Conservation (phyloP, 2,329 filamentous ascomycete species). For the Chaetothyriales sp. region DNA sequence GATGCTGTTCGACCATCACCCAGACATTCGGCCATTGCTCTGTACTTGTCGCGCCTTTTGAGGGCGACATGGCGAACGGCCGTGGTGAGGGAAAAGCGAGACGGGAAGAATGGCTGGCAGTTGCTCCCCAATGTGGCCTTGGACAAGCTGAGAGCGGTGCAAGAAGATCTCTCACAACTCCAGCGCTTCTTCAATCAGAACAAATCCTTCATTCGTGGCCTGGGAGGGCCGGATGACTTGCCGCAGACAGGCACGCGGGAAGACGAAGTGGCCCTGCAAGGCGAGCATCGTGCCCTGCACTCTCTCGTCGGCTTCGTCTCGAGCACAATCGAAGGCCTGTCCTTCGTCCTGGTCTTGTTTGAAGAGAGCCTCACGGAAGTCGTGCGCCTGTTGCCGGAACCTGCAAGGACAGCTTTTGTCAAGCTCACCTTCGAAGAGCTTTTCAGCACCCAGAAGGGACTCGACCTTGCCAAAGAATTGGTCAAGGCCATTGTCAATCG, state of each 20-base stretch:
- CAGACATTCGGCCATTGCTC: constrained; percentile 70
- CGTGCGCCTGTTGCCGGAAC: constrained; percentile 58
- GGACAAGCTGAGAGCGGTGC: constrained; percentile 59
- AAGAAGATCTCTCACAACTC: constrained; percentile 66
- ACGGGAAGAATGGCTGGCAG: constrained; percentile 45
- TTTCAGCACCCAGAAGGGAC: constrained; percentile 65
- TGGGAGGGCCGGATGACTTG: constrained; percentile 82
- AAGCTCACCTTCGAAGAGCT: constrained; percentile 77
- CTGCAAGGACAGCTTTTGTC: constrained; percentile 53
- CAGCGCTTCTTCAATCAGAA: constrained; percentile 77
- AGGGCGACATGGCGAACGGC: constrained; percentile 74
- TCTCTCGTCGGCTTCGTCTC: constrained; percentile 73
- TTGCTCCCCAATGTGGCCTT: constrained; percentile 55
- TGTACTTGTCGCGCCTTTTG: constrained; percentile 80
- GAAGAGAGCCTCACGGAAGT: constrained; percentile 89
- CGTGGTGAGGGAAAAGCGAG: constrained; percentile 48
- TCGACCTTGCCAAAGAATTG: constrained; percentile 80
- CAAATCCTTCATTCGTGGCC: constrained; percentile 77
- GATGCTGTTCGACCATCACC: constrained; percentile 80
- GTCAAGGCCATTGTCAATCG: constrained; percentile 97
- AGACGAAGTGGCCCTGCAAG: constrained; percentile 83
- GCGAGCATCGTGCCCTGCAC: constrained; percentile 83
- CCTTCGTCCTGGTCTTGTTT: constrained; percentile 87
- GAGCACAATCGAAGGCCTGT: constrained; percentile 90
- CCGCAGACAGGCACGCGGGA: constrained; percentile 64